phyloP scores from a whole-genome alignment of 768 basidiomycete genomes.

The Kwoniella botswanensis region DNA sequence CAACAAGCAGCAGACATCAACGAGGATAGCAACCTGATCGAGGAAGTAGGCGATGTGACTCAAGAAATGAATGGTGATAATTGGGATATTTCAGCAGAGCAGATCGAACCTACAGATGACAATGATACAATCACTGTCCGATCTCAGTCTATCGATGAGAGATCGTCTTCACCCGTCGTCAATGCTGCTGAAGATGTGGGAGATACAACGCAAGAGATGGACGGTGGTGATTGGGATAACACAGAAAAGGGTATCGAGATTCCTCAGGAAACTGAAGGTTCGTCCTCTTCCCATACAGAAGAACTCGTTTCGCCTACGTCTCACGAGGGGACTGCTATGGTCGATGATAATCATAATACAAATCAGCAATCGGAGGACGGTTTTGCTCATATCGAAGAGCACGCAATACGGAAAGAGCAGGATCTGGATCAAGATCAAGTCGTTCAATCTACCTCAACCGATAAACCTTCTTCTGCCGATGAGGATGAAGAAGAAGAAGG shows the following conservation, averaged over 20 bases:
- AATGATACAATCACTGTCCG: not conserved
- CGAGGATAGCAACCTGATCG: not conserved
- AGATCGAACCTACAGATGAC: not conserved
- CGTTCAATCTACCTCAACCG: not conserved
- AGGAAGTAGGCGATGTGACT: slow-evolving; percentile 6
- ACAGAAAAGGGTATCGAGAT: not conserved
- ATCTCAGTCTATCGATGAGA: not conserved
- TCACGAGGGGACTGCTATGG: not conserved
- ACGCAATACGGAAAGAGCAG: not conserved
- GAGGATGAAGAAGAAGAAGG: not conserved
- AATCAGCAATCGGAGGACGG: too few species aligned
- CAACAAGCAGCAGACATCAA: not conserved
- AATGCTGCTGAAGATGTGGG: slow-evolving; percentile 6
- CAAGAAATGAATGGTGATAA: not conserved
- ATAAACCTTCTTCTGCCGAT: not conserved
- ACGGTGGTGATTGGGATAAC: slow-evolving; percentile 8
- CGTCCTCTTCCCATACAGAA: not conserved
- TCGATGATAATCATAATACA: too few species aligned
- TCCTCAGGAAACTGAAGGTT: not conserved
- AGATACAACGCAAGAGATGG: slow-evolving; percentile 12
- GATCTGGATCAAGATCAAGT: not conserved
- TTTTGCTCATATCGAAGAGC: too few species aligned
- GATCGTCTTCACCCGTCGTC: not conserved
- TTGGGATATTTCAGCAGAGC: slow-evolving; percentile 10
- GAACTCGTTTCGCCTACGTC: too few species aligned